Percentiles rank a stretch among this genome's conserved stretches.
These are phyloP conservation scores for Rehmannia glutinosa DNA, from an alignment of 257 asterid species.

Conservation along the genomic window DNA sequence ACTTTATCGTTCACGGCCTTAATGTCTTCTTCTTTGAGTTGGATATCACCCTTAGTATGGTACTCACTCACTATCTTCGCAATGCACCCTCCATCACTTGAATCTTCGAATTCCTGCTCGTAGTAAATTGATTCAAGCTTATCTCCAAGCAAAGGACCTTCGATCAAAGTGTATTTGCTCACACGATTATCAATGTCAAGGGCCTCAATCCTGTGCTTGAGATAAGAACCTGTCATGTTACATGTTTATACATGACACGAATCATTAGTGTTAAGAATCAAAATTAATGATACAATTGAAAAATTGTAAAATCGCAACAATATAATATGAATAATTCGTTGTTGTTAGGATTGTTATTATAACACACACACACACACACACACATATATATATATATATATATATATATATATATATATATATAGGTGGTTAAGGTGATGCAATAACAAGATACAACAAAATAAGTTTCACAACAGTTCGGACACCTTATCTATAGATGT, in stretches of 20 bases:
- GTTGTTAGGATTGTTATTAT: no score
- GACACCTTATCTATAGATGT: no score
- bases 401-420: no score
- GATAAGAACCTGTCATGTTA: not conserved
- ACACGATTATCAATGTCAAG: not conserved
- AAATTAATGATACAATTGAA: no score
- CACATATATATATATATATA: no score
- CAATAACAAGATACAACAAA: no score
- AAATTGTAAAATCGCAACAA: no score
- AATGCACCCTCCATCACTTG: slow-evolving; percentile 1
- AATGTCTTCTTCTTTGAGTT: not conserved
- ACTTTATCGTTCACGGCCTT: not conserved
- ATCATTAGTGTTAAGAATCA: no score
- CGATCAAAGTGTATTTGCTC: not conserved
- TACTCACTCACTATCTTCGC: not conserved
- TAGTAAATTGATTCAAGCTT: slow-evolving; percentile 8
- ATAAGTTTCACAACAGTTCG: no score
- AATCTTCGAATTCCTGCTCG: not conserved
- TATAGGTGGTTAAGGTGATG: no score
- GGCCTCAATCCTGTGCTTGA: not conserved
- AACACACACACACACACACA: no score
- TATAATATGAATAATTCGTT: no score
- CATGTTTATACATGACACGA: not conserved
- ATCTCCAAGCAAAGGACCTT: slow-evolving; percentile 17
- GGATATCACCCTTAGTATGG: slow-evolving; percentile 1